phyloP scores from a whole-genome alignment of 495 filamentous ascomycete species.

The Trichoderma erinaceum region DNA sequence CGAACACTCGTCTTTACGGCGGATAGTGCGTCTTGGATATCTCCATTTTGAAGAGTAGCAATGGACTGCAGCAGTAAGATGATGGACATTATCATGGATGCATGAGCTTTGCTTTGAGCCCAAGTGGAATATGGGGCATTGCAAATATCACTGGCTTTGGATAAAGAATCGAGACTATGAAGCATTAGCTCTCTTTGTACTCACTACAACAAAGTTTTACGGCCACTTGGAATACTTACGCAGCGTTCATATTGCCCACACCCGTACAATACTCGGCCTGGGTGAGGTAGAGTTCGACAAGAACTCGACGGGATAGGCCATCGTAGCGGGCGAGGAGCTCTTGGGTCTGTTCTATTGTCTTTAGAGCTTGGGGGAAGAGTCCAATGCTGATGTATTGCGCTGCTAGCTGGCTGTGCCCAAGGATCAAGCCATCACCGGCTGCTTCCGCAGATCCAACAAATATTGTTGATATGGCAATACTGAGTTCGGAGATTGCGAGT shows the following conservation, averaged over 20 bases:
- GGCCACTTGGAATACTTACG: slow-evolving; percentile 31
- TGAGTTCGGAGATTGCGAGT: slow-evolving; percentile 42
- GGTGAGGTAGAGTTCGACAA: slow-evolving; percentile 58
- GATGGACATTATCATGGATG: slow-evolving; percentile 41
- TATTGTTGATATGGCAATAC: slow-evolving; percentile 48
- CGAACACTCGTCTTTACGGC: slow-evolving; percentile 62
- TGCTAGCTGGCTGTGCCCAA: slow-evolving; percentile 54
- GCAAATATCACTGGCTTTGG: slow-evolving; percentile 32
- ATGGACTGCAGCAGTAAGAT: slow-evolving; percentile 53
- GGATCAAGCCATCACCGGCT: slow-evolving; percentile 50
- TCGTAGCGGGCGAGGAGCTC: slow-evolving; percentile 23
- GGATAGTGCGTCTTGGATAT: slow-evolving; percentile 56
- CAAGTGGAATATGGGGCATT: slow-evolving; percentile 18
- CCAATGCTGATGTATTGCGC: slow-evolving; percentile 72
- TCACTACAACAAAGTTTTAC: background rate
- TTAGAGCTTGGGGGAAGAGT: slow-evolving; percentile 65
- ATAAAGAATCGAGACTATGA: slow-evolving; percentile 18
- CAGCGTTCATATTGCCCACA: slow-evolving; percentile 57
- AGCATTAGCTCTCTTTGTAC: background rate
- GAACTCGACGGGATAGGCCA: slow-evolving; percentile 24
- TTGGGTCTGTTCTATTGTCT: slow-evolving; percentile 55
- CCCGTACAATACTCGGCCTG: slow-evolving; percentile 68
- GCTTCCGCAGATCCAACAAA: slow-evolving; percentile 34
- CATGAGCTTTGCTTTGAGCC: slow-evolving; percentile 24
- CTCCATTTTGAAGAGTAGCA: slow-evolving; percentile 48